These are phyloP conservation scores for Acanthochlamys bracteata DNA, from an alignment of 106 monocot species.

Conservation along the genomic window DNA sequence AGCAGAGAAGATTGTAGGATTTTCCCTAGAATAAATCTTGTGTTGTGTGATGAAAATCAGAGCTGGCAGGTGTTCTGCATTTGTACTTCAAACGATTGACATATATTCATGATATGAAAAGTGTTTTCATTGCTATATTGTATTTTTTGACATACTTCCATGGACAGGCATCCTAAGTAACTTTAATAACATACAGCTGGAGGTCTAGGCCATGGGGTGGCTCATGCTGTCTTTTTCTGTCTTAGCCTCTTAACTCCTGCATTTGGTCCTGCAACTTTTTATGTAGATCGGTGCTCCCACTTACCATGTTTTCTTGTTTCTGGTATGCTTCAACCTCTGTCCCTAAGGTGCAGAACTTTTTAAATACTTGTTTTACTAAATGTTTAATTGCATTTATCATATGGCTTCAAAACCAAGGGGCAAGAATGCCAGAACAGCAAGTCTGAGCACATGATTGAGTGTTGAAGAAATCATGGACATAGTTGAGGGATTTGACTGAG, in stretches of 20 bases:
- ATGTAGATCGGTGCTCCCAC: conserved; percentile 61
- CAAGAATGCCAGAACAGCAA: too few relatives aligned
- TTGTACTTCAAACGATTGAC: too few relatives aligned
- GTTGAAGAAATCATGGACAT: too few relatives aligned
- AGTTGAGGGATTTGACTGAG: too few relatives aligned
- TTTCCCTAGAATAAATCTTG: too few relatives aligned
- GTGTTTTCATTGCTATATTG: neutral
- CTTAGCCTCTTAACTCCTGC: conserved; percentile 94
- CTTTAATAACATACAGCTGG: conserved; percentile 67
- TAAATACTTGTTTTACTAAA: too few relatives aligned
- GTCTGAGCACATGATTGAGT: too few relatives aligned
- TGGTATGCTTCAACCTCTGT: conserved; percentile 34
- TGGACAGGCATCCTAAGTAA: neutral
- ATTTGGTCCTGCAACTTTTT: conserved; percentile 91
- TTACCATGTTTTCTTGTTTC: conserved; percentile 88
- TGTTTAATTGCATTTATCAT: too few relatives aligned
- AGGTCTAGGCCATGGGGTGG: conserved; percentile 93
- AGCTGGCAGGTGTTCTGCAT: too few relatives aligned
- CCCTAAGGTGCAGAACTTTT: neutral
- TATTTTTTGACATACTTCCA: neutral
- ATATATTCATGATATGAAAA: neutral
- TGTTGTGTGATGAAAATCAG: too few relatives aligned
- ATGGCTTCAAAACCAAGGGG: too few relatives aligned
- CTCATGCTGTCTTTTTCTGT: conserved; percentile 96
- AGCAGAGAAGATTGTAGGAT: too few relatives aligned